phyloP scores from a whole-genome alignment of 495 filamentous ascomycete genomes.

The Annulohypoxylon bovei region DNA sequence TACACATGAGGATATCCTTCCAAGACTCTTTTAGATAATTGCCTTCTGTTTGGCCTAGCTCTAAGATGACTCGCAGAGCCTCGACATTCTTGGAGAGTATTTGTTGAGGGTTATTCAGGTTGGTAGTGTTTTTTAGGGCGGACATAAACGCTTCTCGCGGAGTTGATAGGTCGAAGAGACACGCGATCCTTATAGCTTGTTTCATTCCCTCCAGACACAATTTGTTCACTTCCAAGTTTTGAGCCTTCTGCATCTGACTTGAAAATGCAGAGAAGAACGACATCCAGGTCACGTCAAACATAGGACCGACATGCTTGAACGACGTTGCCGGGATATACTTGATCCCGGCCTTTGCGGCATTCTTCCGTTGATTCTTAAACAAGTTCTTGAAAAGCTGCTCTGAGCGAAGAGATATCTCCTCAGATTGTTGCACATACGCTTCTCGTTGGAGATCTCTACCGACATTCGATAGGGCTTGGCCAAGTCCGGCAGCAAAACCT shows the following conservation, averaged over 20 bases:
- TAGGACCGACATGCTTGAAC: slow-evolving; percentile 92
- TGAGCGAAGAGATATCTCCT: slow-evolving; percentile 77
- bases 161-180: slow-evolving; percentile 90
- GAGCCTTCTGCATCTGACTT: slow-evolving; percentile 87
- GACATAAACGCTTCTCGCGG: slow-evolving; percentile 94
- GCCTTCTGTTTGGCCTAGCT: slow-evolving; percentile 90
- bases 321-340: slow-evolving; percentile 93
- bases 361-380: slow-evolving; percentile 83
- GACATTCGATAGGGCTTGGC: slow-evolving; percentile 88
- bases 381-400: slow-evolving; percentile 90
- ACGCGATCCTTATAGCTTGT: slow-evolving; percentile 89
- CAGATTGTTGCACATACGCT: slow-evolving; percentile 91
- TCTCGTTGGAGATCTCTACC: slow-evolving; percentile 93
- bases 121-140: slow-evolving; percentile 91
- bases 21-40: slow-evolving; percentile 89
- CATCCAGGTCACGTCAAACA: slow-evolving; percentile 99
- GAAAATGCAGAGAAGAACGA: slow-evolving; percentile 94
- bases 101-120: slow-evolving; percentile 92
- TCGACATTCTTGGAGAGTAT: slow-evolving; percentile 98
- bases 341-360: slow-evolving; percentile 71
- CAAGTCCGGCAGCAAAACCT: slow-evolving; percentile 84
- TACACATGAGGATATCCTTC: slow-evolving; percentile 94
- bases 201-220: slow-evolving; percentile 96
- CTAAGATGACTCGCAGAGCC: slow-evolving; percentile 87
- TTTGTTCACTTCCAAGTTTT: slow-evolving; percentile 89